These are phyloP conservation scores for Solanum ossicruentum DNA, from an alignment of 257 asterid genomes.

Conservation along the genomic window DNA sequence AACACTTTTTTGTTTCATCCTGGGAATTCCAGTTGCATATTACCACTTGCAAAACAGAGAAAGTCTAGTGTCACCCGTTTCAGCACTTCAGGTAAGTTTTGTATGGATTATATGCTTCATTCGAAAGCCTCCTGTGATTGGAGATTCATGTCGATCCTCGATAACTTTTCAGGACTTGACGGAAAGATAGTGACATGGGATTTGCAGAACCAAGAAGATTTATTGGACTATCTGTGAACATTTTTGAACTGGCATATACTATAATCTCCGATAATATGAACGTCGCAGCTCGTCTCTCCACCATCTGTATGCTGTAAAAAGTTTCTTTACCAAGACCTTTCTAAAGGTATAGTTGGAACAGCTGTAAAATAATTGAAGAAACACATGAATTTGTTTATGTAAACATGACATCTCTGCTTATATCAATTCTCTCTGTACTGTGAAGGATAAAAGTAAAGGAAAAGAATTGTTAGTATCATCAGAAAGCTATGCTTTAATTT, in stretches of 20 bases:
- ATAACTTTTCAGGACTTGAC: conserved; percentile 50
- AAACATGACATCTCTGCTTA: background rate
- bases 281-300: background rate
- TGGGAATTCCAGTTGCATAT: conserved; percentile 39
- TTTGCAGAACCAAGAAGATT: conserved; percentile 52
- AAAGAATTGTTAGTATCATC: background rate
- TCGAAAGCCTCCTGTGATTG: background rate
- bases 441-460: background rate
- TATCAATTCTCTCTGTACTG: background rate
- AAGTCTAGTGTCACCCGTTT: conserved; percentile 36
- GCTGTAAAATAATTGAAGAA: background rate
- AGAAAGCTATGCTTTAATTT: background rate
- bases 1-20: background rate
- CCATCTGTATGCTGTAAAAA: background rate
- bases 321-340: background rate
- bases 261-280: background rate
- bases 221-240: conserved; percentile 33
- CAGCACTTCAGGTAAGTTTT: conserved; percentile 79
- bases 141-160: background rate
- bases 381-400: background rate
- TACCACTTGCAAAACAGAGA: conserved; percentile 49
- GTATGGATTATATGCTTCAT: background rate
- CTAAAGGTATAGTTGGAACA: background rate
- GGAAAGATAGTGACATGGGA: conserved; percentile 85
- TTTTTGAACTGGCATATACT: background rate